Conservation (phyloP, 2,329 filamentous ascomycete species). For the Pseudogymnoascus sp. region DNA sequence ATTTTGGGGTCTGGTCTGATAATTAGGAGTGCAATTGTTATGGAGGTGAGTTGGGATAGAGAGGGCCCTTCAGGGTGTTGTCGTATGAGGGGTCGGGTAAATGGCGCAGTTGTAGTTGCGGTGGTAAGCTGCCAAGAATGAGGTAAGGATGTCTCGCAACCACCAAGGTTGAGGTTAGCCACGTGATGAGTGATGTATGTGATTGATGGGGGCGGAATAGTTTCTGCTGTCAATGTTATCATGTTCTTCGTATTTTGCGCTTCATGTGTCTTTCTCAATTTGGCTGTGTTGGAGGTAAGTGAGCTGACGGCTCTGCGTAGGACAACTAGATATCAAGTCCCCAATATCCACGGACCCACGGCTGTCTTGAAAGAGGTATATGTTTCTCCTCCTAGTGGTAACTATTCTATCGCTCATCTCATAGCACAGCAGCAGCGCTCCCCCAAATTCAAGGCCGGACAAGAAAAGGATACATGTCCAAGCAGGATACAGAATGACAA, state of each 20-base stretch:
- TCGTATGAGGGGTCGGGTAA: not conserved
- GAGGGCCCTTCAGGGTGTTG: not conserved
- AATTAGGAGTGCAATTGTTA: not conserved
- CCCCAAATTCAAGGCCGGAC: not conserved
- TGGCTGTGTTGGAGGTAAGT: not conserved
- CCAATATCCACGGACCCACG: not conserved
- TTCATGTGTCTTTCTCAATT: not conserved
- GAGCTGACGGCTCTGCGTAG: too few species aligned
- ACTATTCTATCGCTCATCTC: not conserved
- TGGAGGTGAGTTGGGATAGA: not conserved
- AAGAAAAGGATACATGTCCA: not conserved
- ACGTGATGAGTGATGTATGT: not conserved
- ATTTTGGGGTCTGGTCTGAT: not conserved
- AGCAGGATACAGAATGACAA: not conserved
- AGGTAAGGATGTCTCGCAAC: not conserved
- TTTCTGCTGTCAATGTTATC: not conserved
- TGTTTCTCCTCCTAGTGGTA: not conserved
- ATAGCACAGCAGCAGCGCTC: not conserved
- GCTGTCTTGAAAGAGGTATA: not conserved
- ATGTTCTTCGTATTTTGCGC: not conserved
- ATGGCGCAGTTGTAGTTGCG: not conserved
- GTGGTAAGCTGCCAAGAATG: not conserved
- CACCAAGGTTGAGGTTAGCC: not conserved
- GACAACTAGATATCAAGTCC: not conserved
- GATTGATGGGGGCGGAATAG: not conserved